A percentile compares a stretch with the other conserved stretches of the same genome.
Conservation (phyloP, 2,329 filamentous ascomycete genomes). For the Pestalotiopsis sp. region DNA sequence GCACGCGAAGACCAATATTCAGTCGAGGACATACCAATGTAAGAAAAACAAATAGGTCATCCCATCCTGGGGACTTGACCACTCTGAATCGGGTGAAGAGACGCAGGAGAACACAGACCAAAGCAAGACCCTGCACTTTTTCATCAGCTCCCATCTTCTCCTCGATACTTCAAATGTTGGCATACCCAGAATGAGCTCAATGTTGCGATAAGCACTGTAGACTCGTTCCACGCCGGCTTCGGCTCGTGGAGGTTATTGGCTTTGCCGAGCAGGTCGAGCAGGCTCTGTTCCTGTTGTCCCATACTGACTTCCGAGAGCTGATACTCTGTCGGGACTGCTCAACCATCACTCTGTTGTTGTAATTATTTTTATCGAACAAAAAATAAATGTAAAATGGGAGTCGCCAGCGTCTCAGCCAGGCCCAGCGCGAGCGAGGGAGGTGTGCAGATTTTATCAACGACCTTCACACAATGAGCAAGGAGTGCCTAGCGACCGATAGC, state of each 20-base stretch:
- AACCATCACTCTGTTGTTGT: background rate
- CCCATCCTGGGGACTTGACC: conserved; percentile 24
- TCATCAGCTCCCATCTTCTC: background rate
- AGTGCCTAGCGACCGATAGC: background rate
- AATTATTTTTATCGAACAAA: background rate
- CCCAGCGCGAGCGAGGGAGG: background rate
- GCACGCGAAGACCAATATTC: background rate
- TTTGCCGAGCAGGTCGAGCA: conserved; percentile 19
- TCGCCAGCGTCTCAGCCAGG: background rate
- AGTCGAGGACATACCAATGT: conserved; percentile 7
- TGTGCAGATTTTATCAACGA: background rate
- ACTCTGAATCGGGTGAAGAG: conserved; percentile 24
- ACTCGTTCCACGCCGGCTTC: conserved; percentile 22
- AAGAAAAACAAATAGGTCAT: conserved; percentile 26
- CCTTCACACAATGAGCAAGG: background rate
- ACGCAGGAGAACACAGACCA: conserved; percentile 22
- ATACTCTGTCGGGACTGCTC: background rate
- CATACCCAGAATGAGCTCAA: conserved; percentile 18
- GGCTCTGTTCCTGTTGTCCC: conserved; percentile 13
- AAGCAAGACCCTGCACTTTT: conserved; percentile 10
- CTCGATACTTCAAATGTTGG: background rate
- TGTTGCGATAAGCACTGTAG: conserved; percentile 18
- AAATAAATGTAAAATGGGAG: background rate
- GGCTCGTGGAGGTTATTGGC: conserved; percentile 25
- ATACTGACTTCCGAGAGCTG: conserved; percentile 11